Evolutionary conservation across 352 stramenopile genomes (phyloP).

Genomic region (Phytophthora citricola): DNA sequence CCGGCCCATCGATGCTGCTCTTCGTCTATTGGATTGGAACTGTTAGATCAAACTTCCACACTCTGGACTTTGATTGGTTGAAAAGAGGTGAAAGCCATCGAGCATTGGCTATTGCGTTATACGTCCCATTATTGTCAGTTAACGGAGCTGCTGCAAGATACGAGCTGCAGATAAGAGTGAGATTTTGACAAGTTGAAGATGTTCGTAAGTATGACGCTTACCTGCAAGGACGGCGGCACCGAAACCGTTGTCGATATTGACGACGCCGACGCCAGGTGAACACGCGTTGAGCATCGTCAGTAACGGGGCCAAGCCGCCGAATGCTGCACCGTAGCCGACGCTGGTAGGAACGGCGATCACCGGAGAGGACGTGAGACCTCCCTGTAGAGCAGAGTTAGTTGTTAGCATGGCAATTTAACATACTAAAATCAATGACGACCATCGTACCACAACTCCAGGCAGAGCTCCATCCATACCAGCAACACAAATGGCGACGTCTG

Average conservation of each 20-base stretch:
- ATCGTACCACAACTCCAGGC: slow-evolving; percentile 95
- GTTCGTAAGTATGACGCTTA: slow-evolving; percentile 28
- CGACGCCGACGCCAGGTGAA: slow-evolving; percentile 96
- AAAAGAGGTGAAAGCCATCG: not conserved
- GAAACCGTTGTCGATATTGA: slow-evolving; percentile 99
- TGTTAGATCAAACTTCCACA: not conserved
- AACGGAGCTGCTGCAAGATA: slow-evolving; percentile 34
- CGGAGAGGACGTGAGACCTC: slow-evolving; percentile 80
- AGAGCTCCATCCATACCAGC: slow-evolving; percentile 98
- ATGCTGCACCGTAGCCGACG: slow-evolving; percentile 92
- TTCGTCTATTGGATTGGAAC: slow-evolving; percentile 5
- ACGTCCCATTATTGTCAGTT: slow-evolving; percentile 12
- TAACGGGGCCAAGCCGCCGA: slow-evolving; percentile 93
- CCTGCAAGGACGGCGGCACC: slow-evolving; percentile 94
- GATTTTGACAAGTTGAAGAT: slow-evolving; percentile 14
- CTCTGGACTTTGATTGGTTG: slow-evolving; percentile 14
- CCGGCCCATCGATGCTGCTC: slow-evolving; percentile 34
- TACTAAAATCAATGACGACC: not conserved
- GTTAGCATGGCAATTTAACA: too few relatives aligned
- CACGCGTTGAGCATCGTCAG: slow-evolving; percentile 99
- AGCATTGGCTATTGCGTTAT: slow-evolving; percentile 19
- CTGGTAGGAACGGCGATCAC: slow-evolving; percentile 93
- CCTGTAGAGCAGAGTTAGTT: slow-evolving; percentile 34
- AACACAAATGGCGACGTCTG: slow-evolving; percentile 95
- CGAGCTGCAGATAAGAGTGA: slow-evolving; percentile 31